Base-by-base conservation (phyloP, 495 filamentous ascomycete species). In the Hypomontagnella submonticulosa region DNA sequence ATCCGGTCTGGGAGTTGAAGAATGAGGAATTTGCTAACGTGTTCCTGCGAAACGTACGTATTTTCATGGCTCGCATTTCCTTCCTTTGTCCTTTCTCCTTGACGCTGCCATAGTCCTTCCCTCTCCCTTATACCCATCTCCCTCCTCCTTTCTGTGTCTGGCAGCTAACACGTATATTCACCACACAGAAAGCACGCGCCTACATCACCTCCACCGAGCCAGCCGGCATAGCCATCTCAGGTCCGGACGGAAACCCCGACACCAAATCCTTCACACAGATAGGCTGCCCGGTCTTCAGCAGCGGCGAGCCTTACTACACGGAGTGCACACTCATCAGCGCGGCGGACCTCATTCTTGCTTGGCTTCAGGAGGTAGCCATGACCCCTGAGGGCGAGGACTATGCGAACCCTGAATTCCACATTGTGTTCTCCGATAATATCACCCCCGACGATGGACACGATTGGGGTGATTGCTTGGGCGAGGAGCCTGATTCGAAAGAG, bases 131-230 rank as follows among this genome's bases (percentile, higher is more conserved):
- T 43, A 10, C 10, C 34, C 12, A 0, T 36, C 0, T 33, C 3
- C 13, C 7, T 12, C 23, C 42, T 16, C 16, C 37, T 4, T 16
- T 16, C 37, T 4, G 23, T 18, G 8, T 19, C n/a, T 56, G 12
- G 1, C 11, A 36, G 19, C 43, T 41, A 42, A 44, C 30, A 34
- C 42, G 4, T 1, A 41, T 47, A 33, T 15, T 16, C 20, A 4
- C 27, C 18, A 32, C 16, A 9, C 73, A 88, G 76, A 86, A 86
- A 19, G 82, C 80, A 38, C 84, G 88, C 19, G 86, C 81, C 4
- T 92, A 89, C 65, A 61, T 84, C n/a, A 71, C 83, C 16, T 84
- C 83, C n/a, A 8, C 73, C 0, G 71, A 82, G 10, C 79, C 80
- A 0, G 56, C 80, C 1, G 87, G 82, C 23, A 75, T 73, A 4